These are phyloP conservation scores for Chimonanthus salicifolius DNA, from an alignment of 164 flowering plant species.

Conservation along the genomic window DNA sequence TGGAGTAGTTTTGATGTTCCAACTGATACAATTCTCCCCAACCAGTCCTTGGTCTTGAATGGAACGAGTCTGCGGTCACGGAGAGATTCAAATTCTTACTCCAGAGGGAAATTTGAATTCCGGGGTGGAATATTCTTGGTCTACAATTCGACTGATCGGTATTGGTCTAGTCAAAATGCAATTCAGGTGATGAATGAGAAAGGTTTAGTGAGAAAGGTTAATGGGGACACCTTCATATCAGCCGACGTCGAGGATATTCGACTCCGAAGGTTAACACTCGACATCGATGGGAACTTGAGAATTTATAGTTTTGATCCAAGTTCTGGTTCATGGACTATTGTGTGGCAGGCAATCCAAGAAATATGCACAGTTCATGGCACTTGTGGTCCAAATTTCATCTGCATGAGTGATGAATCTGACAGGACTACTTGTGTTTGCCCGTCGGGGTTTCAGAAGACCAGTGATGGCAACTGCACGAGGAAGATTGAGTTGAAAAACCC, in stretches of 20 bases:
- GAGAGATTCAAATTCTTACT: constrained; percentile 12
- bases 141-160: constrained; percentile 25
- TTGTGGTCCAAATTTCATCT: constrained; percentile 50
- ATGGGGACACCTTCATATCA: constrained; percentile 11
- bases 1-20: constrained; percentile 55
- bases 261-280: constrained; percentile 42
- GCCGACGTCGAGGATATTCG: constrained; percentile 32
- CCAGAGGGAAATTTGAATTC: constrained; percentile 28
- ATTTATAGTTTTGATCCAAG: constrained; percentile 34
- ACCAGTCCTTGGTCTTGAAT: constrained; percentile 24
- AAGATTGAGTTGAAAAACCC: constrained; percentile 16
- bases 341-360: constrained; percentile 47
- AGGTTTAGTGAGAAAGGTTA: constrained; percentile 25
- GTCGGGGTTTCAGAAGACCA: constrained; percentile 31
- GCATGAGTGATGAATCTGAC: constrained; percentile 24
- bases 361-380: constrained; percentile 43
- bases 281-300: constrained; percentile 53
- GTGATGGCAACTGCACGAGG: constrained; percentile 25
- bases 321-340: constrained; percentile 32
- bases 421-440: constrained; percentile 44
- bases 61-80: constrained; percentile 22
- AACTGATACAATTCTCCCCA: constrained; percentile 48
- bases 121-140: constrained; percentile 16
- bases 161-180: constrained; percentile 17
- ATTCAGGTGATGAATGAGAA: constrained; percentile 18